These are phyloP conservation scores for Ganoderma leucocontextum DNA, from an alignment of 1,284 basidiomycete species.

Conservation along the genomic window DNA sequence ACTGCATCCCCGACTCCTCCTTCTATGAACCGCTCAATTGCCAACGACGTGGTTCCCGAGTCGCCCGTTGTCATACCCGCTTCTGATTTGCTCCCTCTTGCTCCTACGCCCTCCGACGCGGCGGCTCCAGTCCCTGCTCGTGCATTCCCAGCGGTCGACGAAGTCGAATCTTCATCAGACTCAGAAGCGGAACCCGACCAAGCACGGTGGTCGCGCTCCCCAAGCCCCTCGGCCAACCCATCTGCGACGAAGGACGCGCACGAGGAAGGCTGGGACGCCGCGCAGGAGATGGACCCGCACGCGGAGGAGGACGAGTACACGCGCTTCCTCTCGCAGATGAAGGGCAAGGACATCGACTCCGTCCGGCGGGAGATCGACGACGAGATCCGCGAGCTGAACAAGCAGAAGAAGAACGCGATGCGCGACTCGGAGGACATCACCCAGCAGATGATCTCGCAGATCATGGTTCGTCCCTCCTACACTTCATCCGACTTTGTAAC, in stretches of 20 bases:
- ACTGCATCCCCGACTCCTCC: slow-evolving; percentile 30
- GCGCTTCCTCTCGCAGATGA: slow-evolving; percentile 89
- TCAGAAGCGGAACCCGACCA: slow-evolving; percentile 22
- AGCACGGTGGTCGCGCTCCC: slow-evolving; percentile 61
- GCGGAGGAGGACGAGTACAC: slow-evolving; percentile 93
- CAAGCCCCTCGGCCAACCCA: slow-evolving; percentile 48
- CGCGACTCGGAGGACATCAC: slow-evolving; percentile 96
- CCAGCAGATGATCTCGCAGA: slow-evolving; percentile 94
- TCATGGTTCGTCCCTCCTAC: slow-evolving; percentile 72
- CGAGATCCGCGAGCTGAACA: slow-evolving; percentile 86
- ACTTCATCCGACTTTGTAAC: neutral
- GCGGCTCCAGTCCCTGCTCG: neutral
- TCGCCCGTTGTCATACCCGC: neutral
- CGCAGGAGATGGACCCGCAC: slow-evolving; percentile 80
- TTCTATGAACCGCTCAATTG: neutral
- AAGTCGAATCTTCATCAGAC: slow-evolving; percentile 12
- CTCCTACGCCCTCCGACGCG: neutral
- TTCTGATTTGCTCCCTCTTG: neutral
- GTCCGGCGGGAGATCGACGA: slow-evolving; percentile 91
- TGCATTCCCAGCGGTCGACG: neutral
- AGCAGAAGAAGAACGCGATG: slow-evolving; percentile 88
- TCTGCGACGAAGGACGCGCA: slow-evolving; percentile 22
- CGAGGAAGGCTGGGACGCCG: slow-evolving; percentile 67
- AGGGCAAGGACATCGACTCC: slow-evolving; percentile 81
- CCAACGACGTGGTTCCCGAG: neutral